phyloP scores from a whole-genome alignment of 208 protist species.

The Blastocrithidia nonstop region DNA sequence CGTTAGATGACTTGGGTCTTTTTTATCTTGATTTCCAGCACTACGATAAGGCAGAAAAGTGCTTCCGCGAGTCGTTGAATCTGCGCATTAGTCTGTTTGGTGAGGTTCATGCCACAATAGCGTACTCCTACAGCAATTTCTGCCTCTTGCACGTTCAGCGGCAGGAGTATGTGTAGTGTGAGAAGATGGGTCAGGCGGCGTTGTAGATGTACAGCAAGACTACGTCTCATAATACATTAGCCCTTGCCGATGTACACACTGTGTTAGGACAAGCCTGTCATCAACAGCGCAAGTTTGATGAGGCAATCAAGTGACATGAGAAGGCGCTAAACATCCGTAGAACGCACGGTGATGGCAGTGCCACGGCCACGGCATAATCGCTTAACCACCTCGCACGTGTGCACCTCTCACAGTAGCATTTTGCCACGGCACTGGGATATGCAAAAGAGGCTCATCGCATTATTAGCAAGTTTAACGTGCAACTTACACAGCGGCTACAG shows the following conservation, averaged over 20 bases:
- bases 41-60: constrained; percentile 78
- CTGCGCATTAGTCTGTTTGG: constrained; percentile 77
- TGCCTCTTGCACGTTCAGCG: constrained; percentile 60
- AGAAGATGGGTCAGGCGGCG: constrained; percentile 55
- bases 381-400: constrained; percentile 76
- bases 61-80: constrained; percentile 76
- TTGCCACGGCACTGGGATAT: constrained; percentile 38
- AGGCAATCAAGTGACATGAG: constrained; percentile 58
- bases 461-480: constrained; percentile 42
- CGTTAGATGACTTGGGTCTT: constrained; percentile 77
- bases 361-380: constrained; percentile 65
- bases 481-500: constrained; percentile 52
- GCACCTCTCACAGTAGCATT: constrained; percentile 47
- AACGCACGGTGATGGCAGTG: constrained; percentile 58
- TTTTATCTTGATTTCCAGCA: constrained; percentile 82
- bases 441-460: constrained; percentile 66
- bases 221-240: constrained; percentile 63
- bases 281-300: constrained; percentile 30
- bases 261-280: constrained; percentile 63
- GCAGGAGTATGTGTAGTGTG: constrained; percentile 49
- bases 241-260: constrained; percentile 77
- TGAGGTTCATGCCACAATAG: constrained; percentile 73
- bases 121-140: constrained; percentile 87
- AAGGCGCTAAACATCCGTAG: constrained; percentile 79
- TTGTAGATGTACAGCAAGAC: constrained; percentile 81